Evolutionary conservation across 2,329 filamentous ascomycete genomes (phyloP), one percentile per base, ranked within the genome.

Genomic region (Trichophyton rubrum): DNA sequence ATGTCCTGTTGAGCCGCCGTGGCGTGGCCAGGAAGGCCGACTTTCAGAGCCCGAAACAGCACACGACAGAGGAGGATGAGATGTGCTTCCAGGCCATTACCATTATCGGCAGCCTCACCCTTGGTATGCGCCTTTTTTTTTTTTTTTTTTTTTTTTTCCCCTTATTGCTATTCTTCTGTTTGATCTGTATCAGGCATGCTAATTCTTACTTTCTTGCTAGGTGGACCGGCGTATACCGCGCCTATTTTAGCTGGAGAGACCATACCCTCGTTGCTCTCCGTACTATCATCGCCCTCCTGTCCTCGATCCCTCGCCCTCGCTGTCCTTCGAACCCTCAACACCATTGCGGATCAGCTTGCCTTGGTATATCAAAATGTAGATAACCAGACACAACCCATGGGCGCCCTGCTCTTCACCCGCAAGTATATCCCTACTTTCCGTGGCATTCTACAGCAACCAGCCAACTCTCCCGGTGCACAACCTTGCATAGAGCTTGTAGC

Each of bases 51-150:
- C 64, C 68, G 61, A 71, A 73, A 62, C 35, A 40, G 27, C 45
- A 41, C 17, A 7, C 41, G 15, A 79, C 78, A 2, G 82, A 85
- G 9, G 84, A 88, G 62, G 86, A 91, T 60, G 80, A 82, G 51
- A 79, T 86, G 56, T 83, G 84, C 65, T 77, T 93, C 61, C 89
- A 95, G 71, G 87, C 88, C n/a, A 82, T 91, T 43, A 85, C 95
- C 64, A 81, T 96, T n/a, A 77, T 95, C 40, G 86, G 87, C 55
- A 93, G 89, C 72, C 83, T 97, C 69, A 89, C 90, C 61, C 86
- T 88, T 74, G 90, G 91, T 90, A 79, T 68, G 79, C 66, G 1
- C 38, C 1, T n/a, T 1, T 0, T n/a, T 6, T 3, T 41, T n/a
- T 6, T 9, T 9, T 1, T 40, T 40, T 15, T 11, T 15, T 40